These are phyloP conservation scores for Penicillium egyptiacum DNA, from an alignment of 495 filamentous ascomycete genomes.

Conservation along the genomic window DNA sequence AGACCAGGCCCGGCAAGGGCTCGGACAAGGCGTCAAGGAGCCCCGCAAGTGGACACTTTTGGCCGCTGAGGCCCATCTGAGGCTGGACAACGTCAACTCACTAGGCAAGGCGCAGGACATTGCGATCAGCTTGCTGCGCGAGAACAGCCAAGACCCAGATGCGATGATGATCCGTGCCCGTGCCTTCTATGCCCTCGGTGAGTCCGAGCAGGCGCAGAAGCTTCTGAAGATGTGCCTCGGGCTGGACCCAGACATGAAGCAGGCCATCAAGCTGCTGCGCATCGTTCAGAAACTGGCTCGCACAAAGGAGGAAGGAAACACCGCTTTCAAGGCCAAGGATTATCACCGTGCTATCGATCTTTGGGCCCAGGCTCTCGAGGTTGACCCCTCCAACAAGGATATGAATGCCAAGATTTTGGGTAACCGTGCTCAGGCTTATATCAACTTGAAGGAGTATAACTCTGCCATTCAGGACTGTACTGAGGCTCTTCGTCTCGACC, in stretches of 20 bases:
- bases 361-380: constrained; percentile 78
- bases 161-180: constrained; percentile 86
- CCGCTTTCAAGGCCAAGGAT: constrained; percentile 79
- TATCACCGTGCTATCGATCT: constrained; percentile 78
- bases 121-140: constrained; percentile 78
- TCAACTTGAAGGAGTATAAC: constrained; percentile 76
- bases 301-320: constrained; percentile 93
- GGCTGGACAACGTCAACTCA: constrained; percentile 86
- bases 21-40: constrained; percentile 69
- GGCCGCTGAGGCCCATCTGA: constrained; percentile 90
- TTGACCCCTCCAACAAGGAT: constrained; percentile 87
- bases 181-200: constrained; percentile 84
- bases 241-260: constrained; percentile 89
- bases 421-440: constrained; percentile 78
- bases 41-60: constrained; percentile 93
- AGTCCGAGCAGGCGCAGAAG: constrained; percentile 92
- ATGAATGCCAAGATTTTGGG: constrained; percentile 92
- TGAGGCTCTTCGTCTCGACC: constrained; percentile 80
- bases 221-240: constrained; percentile 85
- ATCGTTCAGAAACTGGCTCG: constrained; percentile 87
- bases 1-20: constrained; percentile 77
- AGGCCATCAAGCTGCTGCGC: constrained; percentile 77
- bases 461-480: constrained; percentile 82
- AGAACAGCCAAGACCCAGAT: constrained; percentile 89
- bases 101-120: constrained; percentile 90